Percentiles rank a stretch among this genome's conserved stretches.
Evolutionary conservation across 2,329 filamentous ascomycete genomes (phyloP).

Genomic region (Canariomyces notabilis): DNA sequence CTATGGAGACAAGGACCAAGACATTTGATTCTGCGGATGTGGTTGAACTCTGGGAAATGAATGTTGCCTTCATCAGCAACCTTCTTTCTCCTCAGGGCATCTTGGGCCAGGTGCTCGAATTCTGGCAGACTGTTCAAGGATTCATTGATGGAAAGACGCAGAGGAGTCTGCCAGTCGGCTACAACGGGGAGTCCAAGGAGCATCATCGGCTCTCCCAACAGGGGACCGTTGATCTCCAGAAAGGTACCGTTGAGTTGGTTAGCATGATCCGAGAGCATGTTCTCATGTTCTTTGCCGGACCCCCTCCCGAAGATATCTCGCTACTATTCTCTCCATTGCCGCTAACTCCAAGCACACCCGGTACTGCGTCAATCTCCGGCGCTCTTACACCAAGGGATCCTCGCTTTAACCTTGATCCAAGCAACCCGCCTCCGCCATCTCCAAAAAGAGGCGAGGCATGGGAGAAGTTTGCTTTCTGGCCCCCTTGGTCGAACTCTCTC

Average conservation of each 20-base stretch:
- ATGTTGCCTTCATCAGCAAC: slow-evolving; percentile 65
- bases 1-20: slow-evolving; percentile 53
- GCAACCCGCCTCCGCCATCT: slow-evolving; percentile 69
- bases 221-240: slow-evolving; percentile 66
- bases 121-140: slow-evolving; percentile 86
- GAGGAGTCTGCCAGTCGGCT: slow-evolving; percentile 69
- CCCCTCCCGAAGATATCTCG: slow-evolving; percentile 87
- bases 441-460: slow-evolving; percentile 77
- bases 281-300: slow-evolving; percentile 76
- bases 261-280: slow-evolving; percentile 76
- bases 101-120: slow-evolving; percentile 83
- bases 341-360: slow-evolving; percentile 63
- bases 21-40: slow-evolving; percentile 75
- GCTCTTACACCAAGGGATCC: slow-evolving; percentile 58
- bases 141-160: slow-evolving; percentile 88
- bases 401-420: slow-evolving; percentile 74
- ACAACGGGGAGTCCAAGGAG: slow-evolving; percentile 72
- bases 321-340: slow-evolving; percentile 77
- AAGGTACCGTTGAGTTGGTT: slow-evolving; percentile 76
- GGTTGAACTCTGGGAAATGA: slow-evolving; percentile 89
- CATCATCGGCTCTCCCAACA: slow-evolving; percentile 76
- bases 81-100: slow-evolving; percentile 76
- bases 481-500: slow-evolving; percentile 83
- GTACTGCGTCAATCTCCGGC: slow-evolving; percentile 41
- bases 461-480: slow-evolving; percentile 96